phyloP scores from a whole-genome alignment of 2,329 filamentous ascomycete species.

The Samsoniella hepiali region DNA sequence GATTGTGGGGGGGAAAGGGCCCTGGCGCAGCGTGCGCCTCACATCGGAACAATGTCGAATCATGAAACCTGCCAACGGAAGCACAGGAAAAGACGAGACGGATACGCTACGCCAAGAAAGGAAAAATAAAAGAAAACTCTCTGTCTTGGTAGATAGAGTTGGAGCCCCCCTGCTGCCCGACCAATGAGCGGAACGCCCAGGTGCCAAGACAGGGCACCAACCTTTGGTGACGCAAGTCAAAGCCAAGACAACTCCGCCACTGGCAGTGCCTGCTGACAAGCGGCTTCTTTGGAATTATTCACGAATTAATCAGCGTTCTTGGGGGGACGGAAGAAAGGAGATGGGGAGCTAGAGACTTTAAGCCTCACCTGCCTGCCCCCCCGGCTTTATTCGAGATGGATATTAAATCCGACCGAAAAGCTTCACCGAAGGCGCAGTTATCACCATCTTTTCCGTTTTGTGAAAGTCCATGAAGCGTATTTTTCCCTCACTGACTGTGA shows the following conservation, averaged over 20 bases:
- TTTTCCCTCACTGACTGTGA: too few species aligned
- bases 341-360: neutral
- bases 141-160: neutral
- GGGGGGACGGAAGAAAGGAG: neutral
- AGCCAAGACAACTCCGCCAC: constrained; percentile 11
- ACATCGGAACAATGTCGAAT: neutral
- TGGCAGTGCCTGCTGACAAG: neutral
- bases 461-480: neutral
- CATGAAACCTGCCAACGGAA: neutral
- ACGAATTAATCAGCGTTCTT: neutral
- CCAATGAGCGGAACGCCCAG: neutral
- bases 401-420: constrained; percentile 3
- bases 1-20: neutral
- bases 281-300: neutral
- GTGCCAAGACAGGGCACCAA: neutral
- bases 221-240: neutral
- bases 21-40: neutral
- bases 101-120: neutral
- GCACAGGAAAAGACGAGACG: neutral
- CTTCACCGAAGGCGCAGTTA: neutral
- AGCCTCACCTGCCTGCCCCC: neutral
- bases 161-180: neutral
- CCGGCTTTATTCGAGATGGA: neutral
- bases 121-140: neutral
- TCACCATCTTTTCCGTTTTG: neutral